These are phyloP conservation scores for Lipomyces japonicus DNA, from an alignment of 805 yeast genomes.

Conservation along the genomic window DNA sequence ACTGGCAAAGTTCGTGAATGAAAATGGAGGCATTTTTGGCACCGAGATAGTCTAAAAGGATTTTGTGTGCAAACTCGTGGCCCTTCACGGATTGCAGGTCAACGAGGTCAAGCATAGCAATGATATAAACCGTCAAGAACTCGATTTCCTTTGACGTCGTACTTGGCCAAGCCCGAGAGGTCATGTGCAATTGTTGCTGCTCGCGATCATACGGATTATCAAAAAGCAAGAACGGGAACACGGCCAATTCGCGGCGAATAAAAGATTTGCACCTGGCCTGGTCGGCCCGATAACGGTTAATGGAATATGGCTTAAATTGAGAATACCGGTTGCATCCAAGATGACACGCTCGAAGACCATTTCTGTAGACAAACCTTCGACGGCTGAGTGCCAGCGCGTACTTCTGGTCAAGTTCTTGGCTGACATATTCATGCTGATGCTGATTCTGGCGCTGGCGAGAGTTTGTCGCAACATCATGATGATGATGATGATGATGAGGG, in stretches of 20 bases:
- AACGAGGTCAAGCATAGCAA: conserved; percentile 11
- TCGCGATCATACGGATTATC: background rate
- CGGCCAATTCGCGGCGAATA: conserved; percentile 21
- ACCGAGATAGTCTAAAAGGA: conserved; percentile 19
- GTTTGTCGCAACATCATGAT: no score
- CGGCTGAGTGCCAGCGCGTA: conserved; percentile 10
- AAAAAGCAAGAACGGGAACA: conserved; percentile 17
- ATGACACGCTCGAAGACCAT: conserved; percentile 18
- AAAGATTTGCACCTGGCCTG: conserved; percentile 13
- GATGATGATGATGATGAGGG: no score
- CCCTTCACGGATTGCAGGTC: conserved; percentile 17
- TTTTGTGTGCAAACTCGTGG: background rate
- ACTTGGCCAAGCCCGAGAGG: no score
- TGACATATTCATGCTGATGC: no score
- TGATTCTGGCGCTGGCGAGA: no score
- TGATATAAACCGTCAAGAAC: conserved; percentile 12
- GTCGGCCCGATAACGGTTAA: background rate
- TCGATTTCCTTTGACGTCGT: conserved; percentile 13
- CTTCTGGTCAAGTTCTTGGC: conserved; percentile 3
- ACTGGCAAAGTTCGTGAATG: conserved; percentile 18
- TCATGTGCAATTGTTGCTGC: background rate
- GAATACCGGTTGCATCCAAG: conserved; percentile 20
- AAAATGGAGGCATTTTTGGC: conserved; percentile 7
- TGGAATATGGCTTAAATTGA: conserved; percentile 2
- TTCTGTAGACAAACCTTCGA: conserved; percentile 18